These are phyloP conservation scores for Colletotrichum liriopes DNA, from an alignment of 2,329 filamentous ascomycete genomes.

Conservation along the genomic window DNA sequence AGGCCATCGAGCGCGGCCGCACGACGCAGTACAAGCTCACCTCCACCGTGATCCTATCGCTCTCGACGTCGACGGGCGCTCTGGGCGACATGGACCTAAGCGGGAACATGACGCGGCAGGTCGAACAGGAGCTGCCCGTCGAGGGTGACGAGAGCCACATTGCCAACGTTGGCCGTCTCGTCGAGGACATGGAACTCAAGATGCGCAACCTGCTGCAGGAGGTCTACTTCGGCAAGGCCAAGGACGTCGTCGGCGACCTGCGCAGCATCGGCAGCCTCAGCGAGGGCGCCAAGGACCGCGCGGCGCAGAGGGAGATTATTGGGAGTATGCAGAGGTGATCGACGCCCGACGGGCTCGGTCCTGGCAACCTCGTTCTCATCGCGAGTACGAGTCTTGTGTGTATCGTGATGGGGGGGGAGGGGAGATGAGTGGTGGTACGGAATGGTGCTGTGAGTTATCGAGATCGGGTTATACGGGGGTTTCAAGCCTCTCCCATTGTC, in stretches of 20 bases:
- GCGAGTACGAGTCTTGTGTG: neutral
- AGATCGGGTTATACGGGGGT: constrained; percentile 28
- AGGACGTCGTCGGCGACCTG: constrained; percentile 96
- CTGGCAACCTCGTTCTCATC: neutral
- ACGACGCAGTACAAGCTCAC: constrained; percentile 98
- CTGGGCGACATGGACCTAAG: constrained; percentile 92
- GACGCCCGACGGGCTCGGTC: neutral
- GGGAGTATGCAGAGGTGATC: constrained; percentile 68
- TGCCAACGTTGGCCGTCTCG: constrained; percentile 91
- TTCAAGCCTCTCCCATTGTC: constrained; percentile 18
- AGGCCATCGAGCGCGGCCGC: constrained; percentile 92
- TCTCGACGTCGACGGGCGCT: constrained; percentile 73
- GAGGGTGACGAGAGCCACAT: constrained; percentile 95
- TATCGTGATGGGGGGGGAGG: neutral
- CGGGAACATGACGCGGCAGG: constrained; percentile 97
- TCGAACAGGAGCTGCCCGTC: constrained; percentile 91
- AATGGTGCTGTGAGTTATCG: constrained; percentile 15
- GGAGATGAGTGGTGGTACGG: neutral
- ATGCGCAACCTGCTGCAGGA: constrained; percentile 99
- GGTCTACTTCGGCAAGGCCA: constrained; percentile 99
- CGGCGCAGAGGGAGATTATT: constrained; percentile 92
- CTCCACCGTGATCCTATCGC: constrained; percentile 93
- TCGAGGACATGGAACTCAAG: constrained; percentile 99
- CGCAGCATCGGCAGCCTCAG: constrained; percentile 88
- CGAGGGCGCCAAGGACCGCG: constrained; percentile 86